Percentiles rank a stretch among this genome's conserved stretches.
Conservation (phyloP, 768 basidiomycete genomes). For the Stropharia rugosoannulata region DNA sequence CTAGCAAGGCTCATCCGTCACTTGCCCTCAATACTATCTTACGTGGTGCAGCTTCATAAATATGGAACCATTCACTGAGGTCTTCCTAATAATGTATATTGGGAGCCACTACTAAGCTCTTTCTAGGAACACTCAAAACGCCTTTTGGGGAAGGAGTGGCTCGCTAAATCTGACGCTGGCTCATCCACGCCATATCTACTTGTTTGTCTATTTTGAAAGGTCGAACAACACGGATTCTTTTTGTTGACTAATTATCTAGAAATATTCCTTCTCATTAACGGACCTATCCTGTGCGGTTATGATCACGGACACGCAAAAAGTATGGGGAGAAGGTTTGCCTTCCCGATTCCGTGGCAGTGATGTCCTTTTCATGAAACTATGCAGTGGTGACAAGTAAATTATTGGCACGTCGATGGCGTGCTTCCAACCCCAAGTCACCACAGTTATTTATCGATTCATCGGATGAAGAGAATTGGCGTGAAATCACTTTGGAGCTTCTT, state of each 20-base stretch:
- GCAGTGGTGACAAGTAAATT: conserved; percentile 55
- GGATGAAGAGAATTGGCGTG: conserved; percentile 66
- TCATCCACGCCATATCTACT: conserved; percentile 70
- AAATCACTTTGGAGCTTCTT: conserved; percentile 50
- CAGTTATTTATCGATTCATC: conserved; percentile 26
- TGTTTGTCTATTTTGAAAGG: conserved; percentile 42
- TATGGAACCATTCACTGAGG: conserved; percentile 25
- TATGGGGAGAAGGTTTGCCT: conserved; percentile 70
- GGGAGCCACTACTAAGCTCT: background rate
- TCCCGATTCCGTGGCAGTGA: conserved; percentile 1
- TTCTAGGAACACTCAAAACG: conserved; percentile 54
- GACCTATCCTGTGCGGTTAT: conserved; percentile 61
- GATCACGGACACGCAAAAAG: conserved; percentile 71
- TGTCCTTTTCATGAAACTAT: background rate
- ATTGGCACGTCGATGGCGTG: conserved; percentile 70
- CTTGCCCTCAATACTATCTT: background rate
- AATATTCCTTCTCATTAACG: conserved; percentile 55
- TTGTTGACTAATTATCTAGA: conserved; percentile 39
- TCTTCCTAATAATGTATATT: conserved; percentile 1
- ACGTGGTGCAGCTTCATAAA: background rate
- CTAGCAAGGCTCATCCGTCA: no score
- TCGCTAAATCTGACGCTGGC: conserved; percentile 60
- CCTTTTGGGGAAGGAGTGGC: conserved; percentile 71
- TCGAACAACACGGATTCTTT: conserved; percentile 2
- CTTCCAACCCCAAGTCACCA: conserved; percentile 45